Evolutionary conservation across 352 stramenopile genomes (phyloP), one percentile per base, ranked within the genome.

Genomic region (Pythium monospermum): DNA sequence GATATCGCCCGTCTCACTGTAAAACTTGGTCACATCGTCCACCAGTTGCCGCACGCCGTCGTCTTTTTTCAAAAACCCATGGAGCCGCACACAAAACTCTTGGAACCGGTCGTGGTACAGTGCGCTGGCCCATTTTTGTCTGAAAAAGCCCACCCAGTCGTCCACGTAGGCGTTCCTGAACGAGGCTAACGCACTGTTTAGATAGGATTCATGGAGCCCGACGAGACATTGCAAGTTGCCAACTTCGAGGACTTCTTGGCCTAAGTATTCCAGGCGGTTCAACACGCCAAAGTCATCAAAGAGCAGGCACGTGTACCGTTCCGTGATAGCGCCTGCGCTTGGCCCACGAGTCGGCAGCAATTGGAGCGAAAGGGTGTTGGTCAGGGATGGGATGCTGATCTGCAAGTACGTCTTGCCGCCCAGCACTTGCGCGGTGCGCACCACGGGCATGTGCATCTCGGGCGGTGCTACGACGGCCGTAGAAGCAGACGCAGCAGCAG

Each of bases 81-180:
- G 65, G 21, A 94, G 66, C 11, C 67, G 64, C 26, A 74, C 49
- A 28, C 77, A 80, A 53, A 94, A 89, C 12, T 85, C 76, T 21
- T 69, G 69, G 47, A 91, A 91, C 1, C 80, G 76, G 57, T 96
- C 85, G 55, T 93, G 79, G 38, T 74, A 89, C 12, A 96, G 41
- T 6, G 77, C 78, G 3, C 53, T 69, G 23, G 75, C 61, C 86
- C 86, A 96, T 40, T 86, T 79, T 38, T 83, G 59, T 6, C 71
- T 68, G 49, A 95, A 93, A 51, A 94, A 96, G 2, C 63, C 68
- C 27, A 96, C 66, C 83, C 83, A 96, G 63, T 96, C 86, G 46
- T 49, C 50, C 44, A 96, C 69, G 44, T 83, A 74, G 28, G 73
- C 69, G 16, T 73, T 80, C 8, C 76, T 45, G 57, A 92, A 94